A percentile compares a stretch with the other conserved stretches of the same genome.
These are phyloP conservation scores for Heterobasidion occidentale DNA, from an alignment of 1,284 basidiomycete genomes.

Conservation along the genomic window DNA sequence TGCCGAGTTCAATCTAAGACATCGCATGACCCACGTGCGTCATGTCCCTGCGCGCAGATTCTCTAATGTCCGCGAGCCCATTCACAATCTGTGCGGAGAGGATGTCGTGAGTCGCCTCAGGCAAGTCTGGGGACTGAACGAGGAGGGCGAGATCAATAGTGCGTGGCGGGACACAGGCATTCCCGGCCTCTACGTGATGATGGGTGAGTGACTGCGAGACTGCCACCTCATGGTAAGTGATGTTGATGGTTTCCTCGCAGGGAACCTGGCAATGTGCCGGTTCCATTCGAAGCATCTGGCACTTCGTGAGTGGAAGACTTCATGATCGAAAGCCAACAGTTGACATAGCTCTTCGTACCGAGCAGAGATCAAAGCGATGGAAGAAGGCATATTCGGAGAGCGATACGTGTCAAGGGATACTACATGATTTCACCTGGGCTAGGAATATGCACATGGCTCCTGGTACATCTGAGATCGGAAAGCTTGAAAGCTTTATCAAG, in stretches of 20 bases:
- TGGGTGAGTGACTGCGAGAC: conserved; percentile 28
- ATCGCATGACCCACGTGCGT: not conserved
- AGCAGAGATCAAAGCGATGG: conserved; percentile 51
- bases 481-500: too few species aligned
- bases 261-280: conserved; percentile 46
- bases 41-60: conserved; percentile 22
- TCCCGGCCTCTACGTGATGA: conserved; percentile 47
- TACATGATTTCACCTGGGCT: too few species aligned
- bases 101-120: conserved; percentile 37
- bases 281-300: conserved; percentile 54
- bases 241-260: conserved; percentile 18
- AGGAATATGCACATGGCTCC: too few species aligned
- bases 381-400: conserved; percentile 41
- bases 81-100: conserved; percentile 38
- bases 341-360: not conserved
- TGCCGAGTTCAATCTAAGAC: conserved; percentile 10
- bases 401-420: conserved; percentile 21
- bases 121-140: conserved; percentile 49
- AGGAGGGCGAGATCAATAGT: conserved; percentile 49
- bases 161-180: conserved; percentile 43
- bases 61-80: conserved; percentile 28
- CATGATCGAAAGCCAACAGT: not conserved
- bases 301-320: conserved; percentile 35
- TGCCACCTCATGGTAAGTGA: not conserved
- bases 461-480: too few species aligned